Evolutionary conservation across 352 stramenopile species (phyloP), one percentile per base, ranked within the genome.

Genomic region (Thraustotheca clavata): DNA sequence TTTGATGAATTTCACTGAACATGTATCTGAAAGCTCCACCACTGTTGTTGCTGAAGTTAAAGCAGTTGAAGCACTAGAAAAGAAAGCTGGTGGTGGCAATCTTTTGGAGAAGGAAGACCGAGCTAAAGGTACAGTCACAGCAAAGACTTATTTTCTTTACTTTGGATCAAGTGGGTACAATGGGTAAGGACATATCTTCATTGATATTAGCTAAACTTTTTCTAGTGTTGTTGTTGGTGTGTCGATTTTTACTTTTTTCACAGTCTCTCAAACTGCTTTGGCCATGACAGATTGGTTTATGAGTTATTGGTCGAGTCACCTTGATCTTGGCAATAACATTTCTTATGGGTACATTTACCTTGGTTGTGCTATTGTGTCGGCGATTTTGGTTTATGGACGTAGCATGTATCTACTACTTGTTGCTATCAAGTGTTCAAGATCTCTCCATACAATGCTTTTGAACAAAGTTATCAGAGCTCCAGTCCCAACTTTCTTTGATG

Each of bases 361-460:
- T 29, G 12, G 35, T 9, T 39, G 35, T 40, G 54, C 33, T 12
- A 27, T 62, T 4, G 32, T n/a, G 6, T 48, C 54, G 29, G 54
- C 50, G 9, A 8, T 49, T 6, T 20, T 43, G 24, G 70, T 71
- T 0, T 72, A 82, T 27, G 40, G 74, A 22, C 76, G 79, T 0
- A 79, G 38, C 22, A 22, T 62, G 14, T 43, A 62, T 40, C 38
- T 62, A 22, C 54, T 62, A 24, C 4, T 62, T 4, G 54, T 62
- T 16, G 54, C 54, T 6, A 29, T 62, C 54, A 8, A 39, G 54
- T 62, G 54, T 29, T 62, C 54, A 9, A 24, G 32, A 11, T 26
- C 32, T 1, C 35, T 62, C 12, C 54, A 62, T 49, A 4, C 54
- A 22, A 62, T 48, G 54, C n/a, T 62, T 16, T 32, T 62, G 9